Evolutionary conservation across 2,329 filamentous ascomycete genomes (phyloP), one percentile per base, ranked within the genome.

Genomic region (Ophiostoma piceae): DNA sequence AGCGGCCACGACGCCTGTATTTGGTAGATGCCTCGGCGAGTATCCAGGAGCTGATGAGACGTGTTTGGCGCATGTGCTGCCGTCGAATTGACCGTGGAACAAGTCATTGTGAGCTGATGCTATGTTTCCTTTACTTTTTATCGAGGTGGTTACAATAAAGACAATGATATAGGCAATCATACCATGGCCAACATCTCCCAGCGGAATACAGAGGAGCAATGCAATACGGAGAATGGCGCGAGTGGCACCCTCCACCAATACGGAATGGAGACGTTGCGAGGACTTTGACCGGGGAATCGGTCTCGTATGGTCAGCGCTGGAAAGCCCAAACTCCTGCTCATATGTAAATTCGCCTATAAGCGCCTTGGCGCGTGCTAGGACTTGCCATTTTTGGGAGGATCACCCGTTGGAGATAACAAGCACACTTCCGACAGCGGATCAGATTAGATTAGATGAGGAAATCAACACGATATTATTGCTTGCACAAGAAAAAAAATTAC

Each of bases 331-430:
- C n/a, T 26, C 8, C n/a, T 57, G 8, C n/a, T 26, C n/a, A 57
- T 57, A 57, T 57, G 51, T 26, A 26, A 57, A 26, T 11, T 57
- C 22, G 51, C 51, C n/a, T 57, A 57, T 57, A 57, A 22, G 51
- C 22, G 22, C n/a, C 51, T 26, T 57, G n/a, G 51, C 51, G 22
- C 22, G 2, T 57, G 22, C n/a, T 57, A 57, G 1, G n/a, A 57
- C 51, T 57, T 57, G 16, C 51, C 22, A 57, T 26, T 57, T 12
- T 26, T 57, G n/a, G 51, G 51, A 57, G 51, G 51, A 57, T 57
- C 9, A 22, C 51, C 51, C 51, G 51, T 57, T 57, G 1, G 8
- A 6, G 11, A n/a, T 51, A 19, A n/a, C 14, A 9, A 16, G 47
- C 39, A 47, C 43, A 7, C 43, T 26, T 57, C 22, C 11, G 51